Conservation (phyloP, 305 asterid genomes). For the Fraxinus dipetala region DNA sequence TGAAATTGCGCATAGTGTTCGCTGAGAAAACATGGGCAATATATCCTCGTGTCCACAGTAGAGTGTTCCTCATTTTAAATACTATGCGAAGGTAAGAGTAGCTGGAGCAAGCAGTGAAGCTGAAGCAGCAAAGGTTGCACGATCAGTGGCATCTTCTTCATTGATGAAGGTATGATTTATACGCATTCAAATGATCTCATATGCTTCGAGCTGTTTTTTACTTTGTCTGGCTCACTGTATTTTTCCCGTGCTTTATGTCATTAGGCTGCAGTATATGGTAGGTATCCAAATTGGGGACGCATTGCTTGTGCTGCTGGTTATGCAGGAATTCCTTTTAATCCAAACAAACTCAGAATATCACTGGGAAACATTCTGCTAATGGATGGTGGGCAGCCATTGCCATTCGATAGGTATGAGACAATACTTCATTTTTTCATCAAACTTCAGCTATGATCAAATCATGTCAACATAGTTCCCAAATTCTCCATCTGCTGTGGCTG, state of each 20-base stretch:
- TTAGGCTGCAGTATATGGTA: constrained; percentile 90
- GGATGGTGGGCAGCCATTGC: constrained; percentile 90
- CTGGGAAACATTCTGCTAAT: constrained; percentile 76
- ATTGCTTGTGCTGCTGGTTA: constrained; percentile 96
- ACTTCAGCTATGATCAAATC: not conserved
- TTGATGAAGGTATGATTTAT: constrained; percentile 63
- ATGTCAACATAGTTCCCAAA: not conserved
- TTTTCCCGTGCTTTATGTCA: constrained; percentile 11
- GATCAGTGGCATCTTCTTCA: constrained; percentile 93
- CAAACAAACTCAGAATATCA: constrained; percentile 60
- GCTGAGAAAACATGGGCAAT: not conserved
- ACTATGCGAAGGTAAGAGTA: constrained; percentile 60
- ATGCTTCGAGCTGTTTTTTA: constrained; percentile 1
- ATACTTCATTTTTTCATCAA: not conserved
- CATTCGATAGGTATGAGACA: constrained; percentile 64
- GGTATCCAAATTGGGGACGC: constrained; percentile 98
- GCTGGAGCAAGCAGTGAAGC: constrained; percentile 76
- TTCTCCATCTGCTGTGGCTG: not conserved
- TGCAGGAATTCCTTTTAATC: constrained; percentile 75
- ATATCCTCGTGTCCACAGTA: not conserved
- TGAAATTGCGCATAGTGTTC: not conserved
- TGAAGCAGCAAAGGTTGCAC: constrained; percentile 85
- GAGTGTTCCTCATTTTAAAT: constrained; percentile 12
- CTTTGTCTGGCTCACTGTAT: constrained; percentile 15
- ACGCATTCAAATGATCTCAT: constrained; percentile 6